Evolutionary conservation across 345 rosid species (phyloP).

Genomic region (Aurinia saxatilis): DNA sequence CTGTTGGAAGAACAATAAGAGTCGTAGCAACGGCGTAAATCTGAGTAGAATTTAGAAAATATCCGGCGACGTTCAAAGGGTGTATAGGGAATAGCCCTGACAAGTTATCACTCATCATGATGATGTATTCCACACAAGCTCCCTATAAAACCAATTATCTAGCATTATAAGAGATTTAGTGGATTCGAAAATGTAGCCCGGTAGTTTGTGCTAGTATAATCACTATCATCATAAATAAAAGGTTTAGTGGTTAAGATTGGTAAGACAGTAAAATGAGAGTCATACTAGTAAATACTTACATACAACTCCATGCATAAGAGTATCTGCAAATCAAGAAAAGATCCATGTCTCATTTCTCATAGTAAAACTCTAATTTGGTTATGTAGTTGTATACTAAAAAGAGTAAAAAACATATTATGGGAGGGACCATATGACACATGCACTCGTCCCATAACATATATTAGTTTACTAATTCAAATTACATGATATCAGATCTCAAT

Average conservation of each 20-base stretch:
- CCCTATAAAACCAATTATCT: constrained; percentile 32
- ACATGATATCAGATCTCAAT: not conserved
- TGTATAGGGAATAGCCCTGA: constrained; percentile 50
- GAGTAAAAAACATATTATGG: too few relatives aligned
- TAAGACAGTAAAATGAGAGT: too few relatives aligned
- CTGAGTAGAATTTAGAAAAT: constrained; percentile 39
- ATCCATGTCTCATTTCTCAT: too few relatives aligned
- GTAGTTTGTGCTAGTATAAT: too few relatives aligned
- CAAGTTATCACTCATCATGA: constrained; percentile 79
- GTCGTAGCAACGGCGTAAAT: constrained; percentile 41
- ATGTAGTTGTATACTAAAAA: too few relatives aligned
- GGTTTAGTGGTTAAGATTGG: too few relatives aligned
- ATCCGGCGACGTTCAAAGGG: constrained; percentile 31
- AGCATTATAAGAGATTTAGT: not conserved
- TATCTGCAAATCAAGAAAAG: constrained; percentile 41
- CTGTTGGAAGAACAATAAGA: constrained; percentile 65
- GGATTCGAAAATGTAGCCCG: too few relatives aligned
- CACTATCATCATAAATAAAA: too few relatives aligned
- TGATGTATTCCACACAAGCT: constrained; percentile 66
- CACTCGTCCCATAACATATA: too few relatives aligned
- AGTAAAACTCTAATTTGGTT: too few relatives aligned
- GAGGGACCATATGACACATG: too few relatives aligned
- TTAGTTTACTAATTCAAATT: too few relatives aligned
- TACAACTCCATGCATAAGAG: constrained; percentile 57
- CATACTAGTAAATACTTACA: constrained; percentile 40